Percentiles rank a stretch among this genome's conserved stretches.
phyloP scores from a whole-genome alignment of 306 rosid species.

The Quercus parvula region DNA sequence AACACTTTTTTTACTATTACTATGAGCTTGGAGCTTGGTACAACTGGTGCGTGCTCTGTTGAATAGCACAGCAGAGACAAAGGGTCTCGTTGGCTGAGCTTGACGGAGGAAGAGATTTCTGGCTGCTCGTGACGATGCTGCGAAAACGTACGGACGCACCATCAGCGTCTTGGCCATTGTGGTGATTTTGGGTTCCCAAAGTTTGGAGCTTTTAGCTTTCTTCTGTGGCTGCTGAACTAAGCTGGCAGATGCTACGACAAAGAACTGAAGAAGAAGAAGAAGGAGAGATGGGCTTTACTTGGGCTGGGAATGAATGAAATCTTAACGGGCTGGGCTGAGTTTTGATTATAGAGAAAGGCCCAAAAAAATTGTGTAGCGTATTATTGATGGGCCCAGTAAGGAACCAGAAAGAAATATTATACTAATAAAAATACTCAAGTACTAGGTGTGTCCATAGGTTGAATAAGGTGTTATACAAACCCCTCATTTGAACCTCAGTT shows the following conservation, averaged over 20 bases:
- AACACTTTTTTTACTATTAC: not conserved
- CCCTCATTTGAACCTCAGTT: too few species aligned
- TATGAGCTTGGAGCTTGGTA: not conserved
- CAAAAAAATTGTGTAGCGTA: too few species aligned
- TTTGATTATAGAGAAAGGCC: too few species aligned
- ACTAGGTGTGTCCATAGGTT: fast-evolving
- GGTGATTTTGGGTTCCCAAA: not conserved
- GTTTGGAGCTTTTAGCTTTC: not conserved
- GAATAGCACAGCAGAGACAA: not conserved
- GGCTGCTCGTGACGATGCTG: slow-evolving; percentile 2
- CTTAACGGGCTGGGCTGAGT: too few species aligned
- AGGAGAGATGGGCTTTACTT: not conserved
- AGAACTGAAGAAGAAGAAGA: not conserved
- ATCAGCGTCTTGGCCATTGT: slow-evolving; percentile 9
- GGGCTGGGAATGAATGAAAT: not conserved
- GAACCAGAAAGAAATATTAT: too few species aligned
- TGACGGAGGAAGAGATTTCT: not conserved
- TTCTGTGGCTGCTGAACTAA: not conserved
- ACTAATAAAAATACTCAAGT: too few species aligned
- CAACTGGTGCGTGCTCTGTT: not conserved
- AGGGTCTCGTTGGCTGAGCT: not conserved
- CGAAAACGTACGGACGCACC: slow-evolving; percentile 9
- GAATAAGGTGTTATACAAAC: too few species aligned
- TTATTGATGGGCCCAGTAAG: too few species aligned
- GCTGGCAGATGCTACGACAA: not conserved